Conservation (phyloP, 495 filamentous ascomycete genomes). For the Penicillium flavigenum region DNA sequence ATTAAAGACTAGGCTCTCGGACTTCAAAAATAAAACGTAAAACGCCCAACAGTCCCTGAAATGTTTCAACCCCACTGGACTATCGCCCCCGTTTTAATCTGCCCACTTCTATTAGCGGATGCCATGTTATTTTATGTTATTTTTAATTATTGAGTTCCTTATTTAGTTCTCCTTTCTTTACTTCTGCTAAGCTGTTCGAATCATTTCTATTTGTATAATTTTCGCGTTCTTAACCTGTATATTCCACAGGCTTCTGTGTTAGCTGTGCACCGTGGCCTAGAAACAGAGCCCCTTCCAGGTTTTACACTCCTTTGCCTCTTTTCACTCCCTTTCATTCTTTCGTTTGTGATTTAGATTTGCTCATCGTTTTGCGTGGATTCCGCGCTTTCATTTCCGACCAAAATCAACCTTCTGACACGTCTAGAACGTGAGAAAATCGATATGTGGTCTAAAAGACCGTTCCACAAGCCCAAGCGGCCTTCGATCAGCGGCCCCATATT, state of each 20-base stretch:
- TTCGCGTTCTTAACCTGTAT: background rate
- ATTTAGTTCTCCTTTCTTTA: background rate
- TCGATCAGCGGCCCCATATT: slow-evolving; percentile 45
- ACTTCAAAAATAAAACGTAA: slow-evolving; percentile 1
- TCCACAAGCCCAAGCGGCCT: slow-evolving; percentile 44
- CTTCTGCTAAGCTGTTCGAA: background rate
- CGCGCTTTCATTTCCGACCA: slow-evolving; percentile 1
- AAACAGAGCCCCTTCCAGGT: background rate
- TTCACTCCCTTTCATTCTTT: slow-evolving; percentile 1
- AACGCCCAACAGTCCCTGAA: slow-evolving; percentile 16
- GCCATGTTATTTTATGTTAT: slow-evolving; percentile 16
- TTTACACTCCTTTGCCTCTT: slow-evolving; percentile 2
- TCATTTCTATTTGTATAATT: background rate
- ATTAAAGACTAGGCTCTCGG: background rate
- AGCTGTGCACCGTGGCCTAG: background rate
- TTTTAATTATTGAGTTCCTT: background rate
- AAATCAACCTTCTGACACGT: slow-evolving; percentile 3
- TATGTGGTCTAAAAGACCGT: slow-evolving; percentile 48
- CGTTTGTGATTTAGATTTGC: background rate
- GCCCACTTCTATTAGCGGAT: slow-evolving; percentile 13
- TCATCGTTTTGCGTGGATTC: background rate
- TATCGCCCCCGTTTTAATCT: slow-evolving; percentile 29
- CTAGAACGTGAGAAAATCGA: slow-evolving; percentile 16
- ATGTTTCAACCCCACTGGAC: slow-evolving; percentile 17
- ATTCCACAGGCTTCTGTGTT: slow-evolving; percentile 2